Percentiles rank a stretch among this genome's conserved stretches.
phyloP scores from a whole-genome alignment of 75 land plant species.

The Isoetes taiwanensis region DNA sequence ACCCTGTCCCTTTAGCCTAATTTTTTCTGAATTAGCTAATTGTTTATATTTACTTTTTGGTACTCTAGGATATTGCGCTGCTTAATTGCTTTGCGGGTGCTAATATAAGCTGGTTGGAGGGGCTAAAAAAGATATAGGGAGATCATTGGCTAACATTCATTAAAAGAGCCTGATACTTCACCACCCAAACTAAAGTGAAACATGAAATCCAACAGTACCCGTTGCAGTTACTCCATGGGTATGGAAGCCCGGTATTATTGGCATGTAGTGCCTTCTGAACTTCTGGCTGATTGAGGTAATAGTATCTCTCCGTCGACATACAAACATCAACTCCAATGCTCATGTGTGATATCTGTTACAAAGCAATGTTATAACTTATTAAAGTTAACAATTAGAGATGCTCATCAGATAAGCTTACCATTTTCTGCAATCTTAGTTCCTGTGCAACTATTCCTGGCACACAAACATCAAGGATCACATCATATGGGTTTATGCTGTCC shows the following conservation, averaged over 20 bases:
- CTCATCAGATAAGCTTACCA: constrained; percentile 12
- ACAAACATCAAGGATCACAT: constrained; percentile 20
- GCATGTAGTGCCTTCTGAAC: constrained; percentile 70
- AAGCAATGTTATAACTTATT: too few species aligned
- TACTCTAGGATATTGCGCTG: too few species aligned
- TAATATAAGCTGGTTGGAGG: too few species aligned
- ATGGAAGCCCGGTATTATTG: constrained; percentile 20
- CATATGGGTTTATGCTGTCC: constrained; percentile 16
- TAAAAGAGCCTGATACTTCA: too few species aligned
- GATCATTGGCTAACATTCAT: too few species aligned
- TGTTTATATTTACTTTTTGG: too few species aligned
- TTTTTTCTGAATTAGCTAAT: too few species aligned
- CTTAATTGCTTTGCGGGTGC: too few species aligned
- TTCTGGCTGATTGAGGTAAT: constrained; percentile 70
- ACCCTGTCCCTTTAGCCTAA: too few species aligned
- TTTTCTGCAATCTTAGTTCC: constrained; percentile 10
- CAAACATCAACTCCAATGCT: constrained; percentile 77
- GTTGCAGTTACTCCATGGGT: constrained; percentile 50
- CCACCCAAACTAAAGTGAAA: too few species aligned
- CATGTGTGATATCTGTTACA: constrained; percentile 47
- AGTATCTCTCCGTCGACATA: constrained; percentile 49
- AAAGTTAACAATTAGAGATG: too few species aligned
- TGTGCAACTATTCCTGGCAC: constrained; percentile 11
- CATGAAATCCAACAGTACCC: not conserved
- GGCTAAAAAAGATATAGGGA: too few species aligned